Evolutionary conservation across 306 rosid genomes (phyloP).

Genomic region (Comarum palustre): DNA sequence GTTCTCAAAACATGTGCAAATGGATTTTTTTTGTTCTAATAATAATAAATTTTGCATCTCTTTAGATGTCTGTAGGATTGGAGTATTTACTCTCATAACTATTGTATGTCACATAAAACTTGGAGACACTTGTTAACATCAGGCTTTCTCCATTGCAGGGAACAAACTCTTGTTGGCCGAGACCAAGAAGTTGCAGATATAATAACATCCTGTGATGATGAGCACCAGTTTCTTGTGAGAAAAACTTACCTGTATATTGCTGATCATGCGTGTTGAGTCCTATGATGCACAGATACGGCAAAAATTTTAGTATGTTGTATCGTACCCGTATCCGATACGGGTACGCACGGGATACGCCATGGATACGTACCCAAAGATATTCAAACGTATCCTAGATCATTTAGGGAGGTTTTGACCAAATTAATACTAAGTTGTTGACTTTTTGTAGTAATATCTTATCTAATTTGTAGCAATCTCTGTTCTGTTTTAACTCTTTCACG

Average conservation of each 20-base stretch:
- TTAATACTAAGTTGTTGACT: too few relatives aligned
- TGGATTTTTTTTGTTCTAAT: neutral
- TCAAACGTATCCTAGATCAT: too few relatives aligned
- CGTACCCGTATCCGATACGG: too few relatives aligned
- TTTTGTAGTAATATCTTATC: too few relatives aligned
- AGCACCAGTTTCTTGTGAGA: conserved; percentile 25
- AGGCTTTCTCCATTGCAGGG: conserved; percentile 47
- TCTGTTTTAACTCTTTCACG: too few relatives aligned
- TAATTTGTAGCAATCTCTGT: too few relatives aligned
- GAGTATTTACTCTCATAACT: neutral
- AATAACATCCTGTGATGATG: conserved; percentile 42
- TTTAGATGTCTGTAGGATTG: neutral
- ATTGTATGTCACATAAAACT: neutral
- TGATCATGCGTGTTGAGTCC: conserved; percentile 30
- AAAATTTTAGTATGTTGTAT: too few relatives aligned
- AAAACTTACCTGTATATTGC: conserved; percentile 25
- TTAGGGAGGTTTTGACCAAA: too few relatives aligned
- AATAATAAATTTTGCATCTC: neutral
- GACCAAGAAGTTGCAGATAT: conserved; percentile 48
- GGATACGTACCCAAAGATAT: too few relatives aligned
- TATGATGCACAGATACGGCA: too few relatives aligned
- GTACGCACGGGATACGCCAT: too few relatives aligned
- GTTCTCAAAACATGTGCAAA: conserved; percentile 30
- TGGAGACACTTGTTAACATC: conserved; percentile 21
- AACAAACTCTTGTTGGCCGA: conserved; percentile 75